Evolutionary conservation across 2,329 filamentous ascomycete genomes (phyloP), one percentile per base, ranked within the genome.

Genomic region (Elsinoe necatrix): DNA sequence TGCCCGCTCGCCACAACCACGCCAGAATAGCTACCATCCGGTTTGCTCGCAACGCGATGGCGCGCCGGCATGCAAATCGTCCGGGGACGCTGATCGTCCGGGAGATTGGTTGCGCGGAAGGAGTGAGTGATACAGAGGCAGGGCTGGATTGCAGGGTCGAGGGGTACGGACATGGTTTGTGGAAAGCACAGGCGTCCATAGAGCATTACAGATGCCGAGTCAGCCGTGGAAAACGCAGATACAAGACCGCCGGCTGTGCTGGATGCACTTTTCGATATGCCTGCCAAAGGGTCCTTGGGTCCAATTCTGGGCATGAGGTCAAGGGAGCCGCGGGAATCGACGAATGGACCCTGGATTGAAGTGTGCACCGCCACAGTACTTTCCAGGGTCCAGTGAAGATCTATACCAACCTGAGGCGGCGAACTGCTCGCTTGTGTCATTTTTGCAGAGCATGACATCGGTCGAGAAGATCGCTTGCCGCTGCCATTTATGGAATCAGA

Each of bases 361-460:
- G 45, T 50, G 45, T 21, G 29, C 23, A n/a, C 23, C 12, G n/a
- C 23, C 27, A 29, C 27, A 29, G 27, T 4, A 4, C 9, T 9
- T 3, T 18, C 20, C 45, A 50, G 45, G 45, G 45, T 50, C 45
- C 27, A 12, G 23, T 50, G 45, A 20, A 31, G 45, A 50, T 50
- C 45, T 50, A 31, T 50, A 34, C 45, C 45, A 11, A 16, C 25
- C 25, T 31, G 12, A 18, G 29, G 29, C 45, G 45, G 45, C 25
- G 45, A 50, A 50, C 25, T 50, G 45, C 23, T 50, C 45, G 45
- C 45, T 50, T 50, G 45, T 35, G 48, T 39, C 29, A 52, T 52
- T 11, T 11, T n/a, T 14, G n/a, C 12, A 11, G 11, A 18, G 25
- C 48, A 52, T 52, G 48, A 52, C 31, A 37, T 50, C 45, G 45